These are phyloP conservation scores for Choricystis sp. DNA, from an alignment of 139 green algal species.

Conservation along the genomic window DNA sequence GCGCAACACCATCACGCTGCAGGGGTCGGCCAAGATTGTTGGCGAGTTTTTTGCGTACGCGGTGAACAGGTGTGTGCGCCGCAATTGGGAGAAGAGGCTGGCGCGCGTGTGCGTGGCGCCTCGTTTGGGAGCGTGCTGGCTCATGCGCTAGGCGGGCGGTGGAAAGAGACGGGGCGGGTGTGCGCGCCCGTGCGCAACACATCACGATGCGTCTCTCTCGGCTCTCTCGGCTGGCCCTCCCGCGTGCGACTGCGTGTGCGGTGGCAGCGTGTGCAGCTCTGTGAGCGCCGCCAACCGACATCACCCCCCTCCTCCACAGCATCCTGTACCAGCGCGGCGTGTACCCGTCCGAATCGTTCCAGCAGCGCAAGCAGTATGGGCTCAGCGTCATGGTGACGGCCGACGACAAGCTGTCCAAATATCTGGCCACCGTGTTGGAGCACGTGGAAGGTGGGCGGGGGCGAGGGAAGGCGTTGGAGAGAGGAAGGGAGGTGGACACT, in stretches of 20 bases:
- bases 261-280: too few species aligned
- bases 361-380: conserved; percentile 77
- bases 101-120: neutral
- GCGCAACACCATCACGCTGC: conserved; percentile 72
- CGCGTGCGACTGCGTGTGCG: too few species aligned
- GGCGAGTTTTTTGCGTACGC: conserved; percentile 86
- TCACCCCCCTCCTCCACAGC: too few species aligned
- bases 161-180: too few species aligned
- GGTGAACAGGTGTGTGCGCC: conserved; percentile 49
- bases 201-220: too few species aligned
- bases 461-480: conserved; percentile 10
- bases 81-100: neutral
- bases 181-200: too few species aligned
- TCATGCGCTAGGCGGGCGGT: too few species aligned
- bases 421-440: conserved; percentile 58
- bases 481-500: neutral
- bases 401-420: conserved; percentile 55
- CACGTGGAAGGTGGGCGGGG: conserved; percentile 49
- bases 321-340: conserved; percentile 95
- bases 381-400: conserved; percentile 71
- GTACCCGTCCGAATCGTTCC: conserved; percentile 79
- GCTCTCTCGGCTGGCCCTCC: too few species aligned
- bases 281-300: too few species aligned
- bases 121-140: neutral
- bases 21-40: conserved; percentile 71